Conservation (phyloP, 768 basidiomycete species). For the Suillus paluster region DNA sequence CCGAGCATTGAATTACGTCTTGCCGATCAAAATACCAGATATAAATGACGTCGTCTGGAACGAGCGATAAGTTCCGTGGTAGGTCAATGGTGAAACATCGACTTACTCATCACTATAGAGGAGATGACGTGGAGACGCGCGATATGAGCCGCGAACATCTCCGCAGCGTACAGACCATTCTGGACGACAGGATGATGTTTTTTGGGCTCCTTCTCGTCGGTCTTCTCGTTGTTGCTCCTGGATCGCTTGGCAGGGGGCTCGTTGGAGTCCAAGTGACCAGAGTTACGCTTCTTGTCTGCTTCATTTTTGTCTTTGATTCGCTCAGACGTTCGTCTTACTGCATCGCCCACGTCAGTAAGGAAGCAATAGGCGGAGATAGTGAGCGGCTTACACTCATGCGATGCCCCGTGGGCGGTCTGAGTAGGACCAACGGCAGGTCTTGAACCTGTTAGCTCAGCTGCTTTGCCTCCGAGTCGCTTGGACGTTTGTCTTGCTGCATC, state of each 20-base stretch:
- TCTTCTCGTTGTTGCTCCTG: neutral
- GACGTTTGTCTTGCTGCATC: neutral
- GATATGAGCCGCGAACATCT: slow-evolving; percentile 8
- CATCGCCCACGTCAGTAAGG: neutral
- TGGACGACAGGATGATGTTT: neutral
- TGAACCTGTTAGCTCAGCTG: neutral
- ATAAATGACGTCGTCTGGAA: slow-evolving; percentile 5
- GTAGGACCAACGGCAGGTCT: neutral
- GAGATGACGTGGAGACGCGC: slow-evolving; percentile 1
- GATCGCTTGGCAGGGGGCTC: neutral
- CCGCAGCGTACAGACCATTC: slow-evolving; percentile 6
- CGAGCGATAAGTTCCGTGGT: neutral
- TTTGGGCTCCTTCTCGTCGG: neutral
- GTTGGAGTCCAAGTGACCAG: neutral
- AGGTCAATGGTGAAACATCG: neutral
- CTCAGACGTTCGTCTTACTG: neutral
- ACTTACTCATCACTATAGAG: neutral
- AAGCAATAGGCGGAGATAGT: neutral
- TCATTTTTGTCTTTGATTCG: neutral
- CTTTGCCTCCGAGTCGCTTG: neutral
- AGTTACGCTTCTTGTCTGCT: neutral
- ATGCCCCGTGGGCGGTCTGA: neutral
- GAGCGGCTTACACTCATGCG: neutral
- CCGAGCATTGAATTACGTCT: slow-evolving; percentile 10
- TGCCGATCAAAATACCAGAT: slow-evolving; percentile 6